phyloP scores from a whole-genome alignment of 495 filamentous ascomycete species.

The Lasiosphaeriaceae sp. region DNA sequence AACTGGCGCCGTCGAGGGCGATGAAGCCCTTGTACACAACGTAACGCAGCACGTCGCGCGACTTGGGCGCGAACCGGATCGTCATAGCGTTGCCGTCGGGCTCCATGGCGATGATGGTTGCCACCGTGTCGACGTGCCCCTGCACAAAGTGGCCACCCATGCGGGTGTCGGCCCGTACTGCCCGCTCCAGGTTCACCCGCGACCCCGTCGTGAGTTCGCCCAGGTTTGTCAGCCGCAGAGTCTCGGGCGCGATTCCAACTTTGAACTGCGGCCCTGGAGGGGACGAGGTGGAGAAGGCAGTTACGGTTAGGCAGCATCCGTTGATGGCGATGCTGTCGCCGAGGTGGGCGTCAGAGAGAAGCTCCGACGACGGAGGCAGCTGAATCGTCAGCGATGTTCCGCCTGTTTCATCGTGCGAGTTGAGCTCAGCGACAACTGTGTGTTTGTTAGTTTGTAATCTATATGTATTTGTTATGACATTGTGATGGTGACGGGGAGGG shows the following conservation, averaged over 20 bases:
- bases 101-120: conserved; percentile 60
- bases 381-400: conserved; percentile 90
- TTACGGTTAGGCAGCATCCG: conserved; percentile 87
- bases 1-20: conserved; percentile 89
- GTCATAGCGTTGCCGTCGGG: conserved; percentile 87
- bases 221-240: conserved; percentile 92
- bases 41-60: conserved; percentile 66
- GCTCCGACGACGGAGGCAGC: conserved; percentile 53
- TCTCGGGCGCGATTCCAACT: conserved; percentile 93
- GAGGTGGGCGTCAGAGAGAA: conserved; percentile 77
- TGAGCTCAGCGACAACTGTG: conserved; percentile 75
- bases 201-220: conserved; percentile 54
- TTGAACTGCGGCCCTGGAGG: conserved; percentile 58
- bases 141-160: conserved; percentile 88
- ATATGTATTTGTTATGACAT: background rate
- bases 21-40: conserved; percentile 97
- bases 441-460: background rate
- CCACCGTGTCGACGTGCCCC: conserved; percentile 90
- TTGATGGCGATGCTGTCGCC: conserved; percentile 94
- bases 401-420: conserved; percentile 72
- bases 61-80: conserved; percentile 72
- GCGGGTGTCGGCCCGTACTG: conserved; percentile 79
- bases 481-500: conserved; percentile 2
- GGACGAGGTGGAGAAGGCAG: conserved; percentile 55
- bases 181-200: conserved; percentile 87